These are phyloP conservation scores for Glaciozyma martinii DNA, from an alignment of 768 basidiomycete species.

Conservation along the genomic window DNA sequence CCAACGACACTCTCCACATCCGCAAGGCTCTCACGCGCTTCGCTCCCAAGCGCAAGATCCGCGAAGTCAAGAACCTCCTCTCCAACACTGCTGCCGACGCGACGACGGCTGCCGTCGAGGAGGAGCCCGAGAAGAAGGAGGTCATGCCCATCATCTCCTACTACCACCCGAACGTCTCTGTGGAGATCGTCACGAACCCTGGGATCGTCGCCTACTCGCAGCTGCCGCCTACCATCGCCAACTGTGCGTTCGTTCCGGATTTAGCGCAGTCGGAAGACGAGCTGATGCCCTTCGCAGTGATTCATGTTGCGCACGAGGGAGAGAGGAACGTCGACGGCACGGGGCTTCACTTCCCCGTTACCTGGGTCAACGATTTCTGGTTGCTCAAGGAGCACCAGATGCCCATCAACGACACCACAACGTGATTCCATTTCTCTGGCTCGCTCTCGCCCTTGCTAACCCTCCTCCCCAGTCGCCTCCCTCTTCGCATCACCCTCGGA, in stretches of 20 bases:
- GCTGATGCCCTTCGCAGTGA: constrained; percentile 45
- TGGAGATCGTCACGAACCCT: constrained; percentile 73
- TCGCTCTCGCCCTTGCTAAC: not conserved
- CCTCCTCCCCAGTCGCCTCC: constrained; percentile 44
- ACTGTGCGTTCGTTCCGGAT: constrained; percentile 48
- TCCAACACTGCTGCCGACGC: constrained; percentile 31
- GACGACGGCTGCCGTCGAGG: constrained; percentile 40
- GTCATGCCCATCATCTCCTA: constrained; percentile 38
- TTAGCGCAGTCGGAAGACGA: constrained; percentile 20
- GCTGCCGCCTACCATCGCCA: constrained; percentile 53
- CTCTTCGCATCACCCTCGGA: constrained; percentile 71
- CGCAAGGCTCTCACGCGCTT: constrained; percentile 87
- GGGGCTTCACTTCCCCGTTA: constrained; percentile 63
- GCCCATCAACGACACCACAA: constrained; percentile 77
- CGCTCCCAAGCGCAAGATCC: constrained; percentile 56
- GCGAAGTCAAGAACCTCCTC: constrained; percentile 78
- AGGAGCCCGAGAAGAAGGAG: constrained; percentile 31
- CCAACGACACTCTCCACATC: constrained; percentile 56
- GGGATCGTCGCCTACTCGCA: constrained; percentile 48
- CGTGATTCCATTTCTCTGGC: constrained; percentile 25
- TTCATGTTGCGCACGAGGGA: constrained; percentile 53
- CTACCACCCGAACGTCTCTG: constrained; percentile 85
- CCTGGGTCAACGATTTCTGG: constrained; percentile 93
- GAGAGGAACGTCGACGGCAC: constrained; percentile 13
- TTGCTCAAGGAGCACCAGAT: constrained; percentile 59